Conservation (phyloP, 495 filamentous ascomycete genomes). For the Aspergillus baeticus region DNA sequence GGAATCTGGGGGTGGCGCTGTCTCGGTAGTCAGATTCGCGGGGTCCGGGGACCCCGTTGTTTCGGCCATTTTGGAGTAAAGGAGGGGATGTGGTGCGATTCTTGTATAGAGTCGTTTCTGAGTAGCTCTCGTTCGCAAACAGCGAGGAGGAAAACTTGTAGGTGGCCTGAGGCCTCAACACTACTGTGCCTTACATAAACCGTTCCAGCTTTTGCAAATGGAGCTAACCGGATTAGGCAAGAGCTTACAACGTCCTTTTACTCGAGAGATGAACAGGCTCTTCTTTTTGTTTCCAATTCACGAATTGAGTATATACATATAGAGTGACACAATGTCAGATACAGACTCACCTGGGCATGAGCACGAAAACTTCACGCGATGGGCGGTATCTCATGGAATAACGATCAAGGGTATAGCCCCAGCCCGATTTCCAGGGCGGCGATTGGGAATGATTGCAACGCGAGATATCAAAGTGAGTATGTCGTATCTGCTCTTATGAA, state of each 20-base stretch:
- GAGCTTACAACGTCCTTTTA: background rate
- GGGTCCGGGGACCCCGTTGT: background rate
- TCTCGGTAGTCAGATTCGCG: background rate
- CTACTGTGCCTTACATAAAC: background rate
- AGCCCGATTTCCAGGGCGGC: slow-evolving; percentile 55
- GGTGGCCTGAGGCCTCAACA: background rate
- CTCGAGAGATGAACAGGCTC: background rate
- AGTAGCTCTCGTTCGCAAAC: background rate
- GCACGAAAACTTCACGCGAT: slow-evolving; percentile 48
- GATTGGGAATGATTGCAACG: slow-evolving; percentile 68
- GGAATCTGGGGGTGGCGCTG: slow-evolving; percentile 16
- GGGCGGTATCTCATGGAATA: slow-evolving; percentile 55
- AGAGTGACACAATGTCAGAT: background rate
- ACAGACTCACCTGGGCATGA: slow-evolving; percentile 21
- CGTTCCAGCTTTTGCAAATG: background rate
- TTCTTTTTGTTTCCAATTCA: too few relatives aligned
- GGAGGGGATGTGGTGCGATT: too few relatives aligned
- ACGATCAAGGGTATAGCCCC: slow-evolving; percentile 56
- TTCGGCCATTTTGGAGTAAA: too few relatives aligned
- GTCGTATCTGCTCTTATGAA: background rate
- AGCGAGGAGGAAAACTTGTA: background rate
- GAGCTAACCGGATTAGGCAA: slow-evolving; percentile 4
- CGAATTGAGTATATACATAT: too few relatives aligned
- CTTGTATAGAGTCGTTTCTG: background rate
- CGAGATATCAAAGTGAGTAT: slow-evolving; percentile 54